A percentile compares a stretch with the other conserved stretches of the same genome.
Evolutionary conservation across 2,329 filamentous ascomycete species (phyloP).

Genomic region (Aschersonia sp.): DNA sequence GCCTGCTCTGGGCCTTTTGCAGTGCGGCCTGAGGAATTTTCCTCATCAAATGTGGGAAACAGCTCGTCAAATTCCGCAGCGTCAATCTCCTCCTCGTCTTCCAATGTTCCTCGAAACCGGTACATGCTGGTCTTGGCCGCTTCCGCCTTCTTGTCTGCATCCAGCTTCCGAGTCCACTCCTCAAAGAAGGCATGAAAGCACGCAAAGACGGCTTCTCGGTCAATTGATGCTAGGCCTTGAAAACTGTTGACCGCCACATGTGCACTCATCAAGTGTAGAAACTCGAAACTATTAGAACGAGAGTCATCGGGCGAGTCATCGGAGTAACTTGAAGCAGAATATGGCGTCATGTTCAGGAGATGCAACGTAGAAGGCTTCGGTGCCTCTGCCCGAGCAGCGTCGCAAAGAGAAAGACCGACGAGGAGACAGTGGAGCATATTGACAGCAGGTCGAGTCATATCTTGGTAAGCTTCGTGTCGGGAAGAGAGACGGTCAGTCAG

Average conservation of each 20-base stretch:
- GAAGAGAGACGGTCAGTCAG: constrained; percentile 55
- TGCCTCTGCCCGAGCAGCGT: constrained; percentile 26
- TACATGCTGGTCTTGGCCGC: constrained; percentile 66
- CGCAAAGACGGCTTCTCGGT: constrained; percentile 44
- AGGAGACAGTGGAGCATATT: constrained; percentile 69
- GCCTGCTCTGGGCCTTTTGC: constrained; percentile 23
- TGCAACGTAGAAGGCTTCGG: constrained; percentile 17
- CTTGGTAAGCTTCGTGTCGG: constrained; percentile 67
- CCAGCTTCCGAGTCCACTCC: constrained; percentile 66
- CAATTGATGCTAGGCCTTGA: constrained; percentile 20
- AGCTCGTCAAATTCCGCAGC: constrained; percentile 63
- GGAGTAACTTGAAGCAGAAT: constrained; percentile 34
- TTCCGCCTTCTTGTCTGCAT: constrained; percentile 60
- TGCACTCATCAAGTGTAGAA: constrained; percentile 20
- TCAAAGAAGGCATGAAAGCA: constrained; percentile 61
- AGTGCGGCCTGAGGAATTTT: constrained; percentile 18
- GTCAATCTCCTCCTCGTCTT: constrained; percentile 62
- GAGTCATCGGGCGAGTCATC: constrained; percentile 8
- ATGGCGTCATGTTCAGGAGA: constrained; percentile 35
- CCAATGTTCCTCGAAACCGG: constrained; percentile 62
- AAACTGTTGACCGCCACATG: constrained; percentile 33
- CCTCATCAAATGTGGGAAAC: constrained; percentile 60
- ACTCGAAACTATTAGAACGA: constrained; percentile 23
- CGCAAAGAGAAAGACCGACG: constrained; percentile 55
- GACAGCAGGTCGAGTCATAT: constrained; percentile 64